A percentile compares a stretch with the other conserved stretches of the same genome.
phyloP scores from a whole-genome alignment of 495 filamentous ascomycete species.

The Hypoxylon rickii region DNA sequence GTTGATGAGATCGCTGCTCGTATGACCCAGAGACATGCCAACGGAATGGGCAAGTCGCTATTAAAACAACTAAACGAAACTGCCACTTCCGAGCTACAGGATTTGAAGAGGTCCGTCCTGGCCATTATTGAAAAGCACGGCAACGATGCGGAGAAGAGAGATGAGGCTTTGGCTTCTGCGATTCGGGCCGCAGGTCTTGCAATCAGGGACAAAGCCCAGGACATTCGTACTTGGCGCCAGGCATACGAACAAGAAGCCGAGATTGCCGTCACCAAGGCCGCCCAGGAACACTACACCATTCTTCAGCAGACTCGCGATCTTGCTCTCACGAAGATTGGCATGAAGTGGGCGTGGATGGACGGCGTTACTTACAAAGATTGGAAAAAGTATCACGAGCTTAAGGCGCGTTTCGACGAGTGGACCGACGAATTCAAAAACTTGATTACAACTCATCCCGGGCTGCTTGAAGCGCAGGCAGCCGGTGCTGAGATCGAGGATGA shows the following conservation, averaged over 20 bases:
- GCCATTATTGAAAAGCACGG: conserved; percentile 57
- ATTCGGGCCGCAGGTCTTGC: conserved; percentile 73
- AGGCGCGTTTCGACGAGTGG: conserved; percentile 84
- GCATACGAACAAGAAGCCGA: conserved; percentile 72
- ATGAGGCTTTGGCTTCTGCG: conserved; percentile 65
- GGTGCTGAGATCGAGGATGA: conserved; percentile 70
- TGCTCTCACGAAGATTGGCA: conserved; percentile 91
- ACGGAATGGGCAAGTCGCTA: conserved; percentile 64
- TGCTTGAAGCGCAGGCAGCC: conserved; percentile 70
- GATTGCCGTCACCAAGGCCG: conserved; percentile 69
- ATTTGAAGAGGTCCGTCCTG: conserved; percentile 70
- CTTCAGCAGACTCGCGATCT: conserved; percentile 85
- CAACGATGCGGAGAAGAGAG: conserved; percentile 56
- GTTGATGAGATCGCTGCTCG: conserved; percentile 65
- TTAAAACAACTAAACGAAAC: conserved; percentile 70
- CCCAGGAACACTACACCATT: conserved; percentile 80
- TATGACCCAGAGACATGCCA: conserved; percentile 56
- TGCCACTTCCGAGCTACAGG: conserved; percentile 61
- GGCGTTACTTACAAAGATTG: conserved; percentile 95
- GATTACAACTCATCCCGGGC: conserved; percentile 70
- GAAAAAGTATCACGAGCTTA: conserved; percentile 86
- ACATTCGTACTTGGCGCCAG: conserved; percentile 77
- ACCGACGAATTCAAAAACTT: conserved; percentile 74
- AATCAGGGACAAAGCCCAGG: conserved; percentile 81
- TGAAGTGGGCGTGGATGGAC: conserved; percentile 98